Conservation (phyloP, 805 yeast genomes). For the Monosporozyma aerobia region DNA sequence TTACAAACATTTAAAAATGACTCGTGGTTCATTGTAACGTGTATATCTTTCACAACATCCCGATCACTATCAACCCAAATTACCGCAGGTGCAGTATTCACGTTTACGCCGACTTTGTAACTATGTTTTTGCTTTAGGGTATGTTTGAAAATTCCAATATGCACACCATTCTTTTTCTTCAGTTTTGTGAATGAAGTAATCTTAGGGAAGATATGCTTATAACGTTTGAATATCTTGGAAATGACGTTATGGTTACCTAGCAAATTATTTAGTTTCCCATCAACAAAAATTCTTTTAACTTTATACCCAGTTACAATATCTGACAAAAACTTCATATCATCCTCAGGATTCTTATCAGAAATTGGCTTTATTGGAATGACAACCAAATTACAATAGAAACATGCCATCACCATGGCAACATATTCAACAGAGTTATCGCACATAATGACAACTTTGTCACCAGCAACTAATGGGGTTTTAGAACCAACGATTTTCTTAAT, state of each 20-base stretch:
- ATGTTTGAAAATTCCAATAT: constrained; percentile 15
- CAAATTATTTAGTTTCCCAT: constrained; percentile 30
- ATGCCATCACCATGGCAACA: constrained; percentile 74
- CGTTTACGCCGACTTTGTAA: constrained; percentile 12
- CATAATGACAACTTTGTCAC: constrained; percentile 70
- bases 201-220: constrained; percentile 21
- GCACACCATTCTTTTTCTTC: constrained; percentile 18
- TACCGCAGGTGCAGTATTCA: constrained; percentile 29
- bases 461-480: constrained; percentile 54
- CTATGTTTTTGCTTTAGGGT: constrained; percentile 13
- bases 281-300: constrained; percentile 64
- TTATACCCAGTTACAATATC: constrained; percentile 62
- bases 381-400: constrained; percentile 60
- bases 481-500: constrained; percentile 58
- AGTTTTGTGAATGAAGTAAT: constrained; percentile 26
- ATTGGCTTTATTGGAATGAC: constrained; percentile 69
- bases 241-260: constrained; percentile 19
- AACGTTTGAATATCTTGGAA: constrained; percentile 19
- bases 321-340: constrained; percentile 61
- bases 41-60: constrained; percentile 20
- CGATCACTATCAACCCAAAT: constrained; percentile 25
- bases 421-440: constrained; percentile 84
- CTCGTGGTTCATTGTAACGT: constrained; percentile 40
- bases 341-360: constrained; percentile 55
- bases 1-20: constrained; percentile 72